These are phyloP conservation scores for Neostapfia colusana DNA, from an alignment of 176 grass and related monocot genomes.

Conservation along the genomic window DNA sequence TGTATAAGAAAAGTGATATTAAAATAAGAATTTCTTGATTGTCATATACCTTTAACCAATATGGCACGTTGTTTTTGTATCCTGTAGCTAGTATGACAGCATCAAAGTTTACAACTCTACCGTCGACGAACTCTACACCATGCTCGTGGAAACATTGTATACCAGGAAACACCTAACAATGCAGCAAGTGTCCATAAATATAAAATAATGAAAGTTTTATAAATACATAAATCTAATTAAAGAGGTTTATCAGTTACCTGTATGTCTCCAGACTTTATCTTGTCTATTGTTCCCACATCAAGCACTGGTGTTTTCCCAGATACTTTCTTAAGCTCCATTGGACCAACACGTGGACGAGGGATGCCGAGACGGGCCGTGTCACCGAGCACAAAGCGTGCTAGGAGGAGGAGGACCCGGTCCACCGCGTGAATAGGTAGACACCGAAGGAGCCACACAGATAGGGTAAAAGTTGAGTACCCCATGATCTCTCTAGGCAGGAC, in stretches of 20 bases:
- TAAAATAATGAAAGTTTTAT: neutral
- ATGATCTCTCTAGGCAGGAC: slow-evolving; percentile 79
- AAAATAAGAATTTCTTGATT: neutral
- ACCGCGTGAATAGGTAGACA: slow-evolving; percentile 49
- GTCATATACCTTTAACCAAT: slow-evolving; percentile 74
- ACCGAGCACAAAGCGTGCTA: slow-evolving; percentile 52
- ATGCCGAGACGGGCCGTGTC: slow-evolving; percentile 60
- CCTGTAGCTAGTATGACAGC: slow-evolving; percentile 76
- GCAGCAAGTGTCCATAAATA: neutral
- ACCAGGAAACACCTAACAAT: slow-evolving; percentile 53
- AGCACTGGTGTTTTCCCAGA: slow-evolving; percentile 84
- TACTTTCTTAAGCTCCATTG: slow-evolving; percentile 61
- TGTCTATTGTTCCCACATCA: slow-evolving; percentile 71
- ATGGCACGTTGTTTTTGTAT: slow-evolving; percentile 79
- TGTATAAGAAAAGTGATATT: neutral
- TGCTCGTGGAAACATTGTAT: slow-evolving; percentile 52
- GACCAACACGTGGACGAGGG: slow-evolving; percentile 62
- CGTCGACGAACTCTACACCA: slow-evolving; percentile 67
- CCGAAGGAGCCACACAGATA: slow-evolving; percentile 65
- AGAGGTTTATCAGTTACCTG: slow-evolving; percentile 34
- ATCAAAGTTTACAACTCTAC: slow-evolving; percentile 58
- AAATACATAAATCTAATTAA: neutral
- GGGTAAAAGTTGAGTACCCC: slow-evolving; percentile 68
- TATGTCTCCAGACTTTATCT: slow-evolving; percentile 81
- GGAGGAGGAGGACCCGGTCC: slow-evolving; percentile 57